Conservation (phyloP, 169 alveolate genomes). For the Plasmodium malariae region DNA sequence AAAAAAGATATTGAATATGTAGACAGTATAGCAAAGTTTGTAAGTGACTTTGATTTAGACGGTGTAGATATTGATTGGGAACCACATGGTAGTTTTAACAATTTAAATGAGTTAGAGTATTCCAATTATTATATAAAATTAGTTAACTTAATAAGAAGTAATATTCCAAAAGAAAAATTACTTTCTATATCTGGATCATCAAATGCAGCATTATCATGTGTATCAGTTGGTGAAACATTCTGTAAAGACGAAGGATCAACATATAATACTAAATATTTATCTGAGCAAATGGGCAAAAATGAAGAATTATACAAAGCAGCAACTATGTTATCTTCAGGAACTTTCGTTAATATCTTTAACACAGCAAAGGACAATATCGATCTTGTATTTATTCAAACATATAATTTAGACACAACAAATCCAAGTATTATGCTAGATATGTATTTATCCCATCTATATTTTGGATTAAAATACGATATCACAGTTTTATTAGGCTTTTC, state of each 20-base stretch:
- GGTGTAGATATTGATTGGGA: conserved; percentile 76
- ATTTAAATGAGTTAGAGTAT: conserved; percentile 36
- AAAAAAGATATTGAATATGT: conserved; percentile 53
- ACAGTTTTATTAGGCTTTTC: conserved; percentile 49
- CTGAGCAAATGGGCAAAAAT: conserved; percentile 39
- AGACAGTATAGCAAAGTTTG: conserved; percentile 25
- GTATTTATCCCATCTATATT: conserved; percentile 64
- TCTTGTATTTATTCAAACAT: conserved; percentile 66
- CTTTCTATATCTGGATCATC: conserved; percentile 64
- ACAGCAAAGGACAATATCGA: conserved; percentile 62
- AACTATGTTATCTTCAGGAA: conserved; percentile 49
- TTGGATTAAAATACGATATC: conserved; percentile 43
- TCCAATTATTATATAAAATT: conserved; percentile 52
- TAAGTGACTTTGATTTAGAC: conserved; percentile 47
- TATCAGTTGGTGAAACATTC: conserved; percentile 33
- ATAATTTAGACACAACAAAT: conserved; percentile 46
- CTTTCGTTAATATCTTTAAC: conserved; percentile 49
- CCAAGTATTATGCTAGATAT: conserved; percentile 54
- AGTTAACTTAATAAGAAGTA: conserved; percentile 38
- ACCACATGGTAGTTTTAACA: conserved; percentile 69
- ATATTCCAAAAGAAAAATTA: conserved; percentile 30
- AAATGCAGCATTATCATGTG: conserved; percentile 65
- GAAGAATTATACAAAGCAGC: conserved; percentile 45
- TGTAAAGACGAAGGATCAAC: conserved; percentile 58
- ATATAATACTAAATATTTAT: conserved; percentile 37